Evolutionary conservation across 768 basidiomycete genomes (phyloP), one percentile per base, ranked within the genome.

Genomic region (Agaricus subrufescens): DNA sequence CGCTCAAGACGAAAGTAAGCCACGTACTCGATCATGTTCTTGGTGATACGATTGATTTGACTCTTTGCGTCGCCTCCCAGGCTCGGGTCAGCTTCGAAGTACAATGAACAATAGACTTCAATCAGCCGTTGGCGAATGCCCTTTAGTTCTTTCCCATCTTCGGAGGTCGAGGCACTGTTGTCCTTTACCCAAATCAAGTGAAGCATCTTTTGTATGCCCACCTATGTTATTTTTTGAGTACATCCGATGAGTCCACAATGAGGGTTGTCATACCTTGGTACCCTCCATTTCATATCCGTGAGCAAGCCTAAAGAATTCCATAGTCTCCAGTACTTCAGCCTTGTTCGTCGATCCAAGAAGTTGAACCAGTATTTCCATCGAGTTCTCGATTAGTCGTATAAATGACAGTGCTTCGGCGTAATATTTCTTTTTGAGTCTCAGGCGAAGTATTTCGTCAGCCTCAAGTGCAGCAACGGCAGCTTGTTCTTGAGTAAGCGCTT

Each of bases 111-210:
- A 66, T 98, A 99, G 63, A 87, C 89, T 63, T 98, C 96, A 59
- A 99, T 77, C 38, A 98, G 76, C 34, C 88, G 80, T 46, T 91
- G 86, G 4, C 93, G 84, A 57, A 98, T 80, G 27, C 96, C 94
- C 68, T 94, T 95, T 46, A 94, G 69, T 67, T 95, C 92, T 52
- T 78, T 75, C 2, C 77, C 79, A 48, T 81, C 81, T 62, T 81
- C 80, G 3, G 75, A 69, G n/a, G 83, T 83, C n/a, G 89, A 83
- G 25, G 82, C 78, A 50, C 74, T 88, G 65, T 93, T 93, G 65
- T 99, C 96, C 67, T 98, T 98, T 27, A 83, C 82, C 97, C 97
- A 98, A 62, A 99, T 91, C 26, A 99, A 77, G 68, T 98, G 97
- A 12, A 99, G 68, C 96, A 98, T 98, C 65, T 87, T 92, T 75